Evolutionary conservation across 2,329 filamentous ascomycete genomes (phyloP).

Genomic region (Colletotrichum sp.): DNA sequence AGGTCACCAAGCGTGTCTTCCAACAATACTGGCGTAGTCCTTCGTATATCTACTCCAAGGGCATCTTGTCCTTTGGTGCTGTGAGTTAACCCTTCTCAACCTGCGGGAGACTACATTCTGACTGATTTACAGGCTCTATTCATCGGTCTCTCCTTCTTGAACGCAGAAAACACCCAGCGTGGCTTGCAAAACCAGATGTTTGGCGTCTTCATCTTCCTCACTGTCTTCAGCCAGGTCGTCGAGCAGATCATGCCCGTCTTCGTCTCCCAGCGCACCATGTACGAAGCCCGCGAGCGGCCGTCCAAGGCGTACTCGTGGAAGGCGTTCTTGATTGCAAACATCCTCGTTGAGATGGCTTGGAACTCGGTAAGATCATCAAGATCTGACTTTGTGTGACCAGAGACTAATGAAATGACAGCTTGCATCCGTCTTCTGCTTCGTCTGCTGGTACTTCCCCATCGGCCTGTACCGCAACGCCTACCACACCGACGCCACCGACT

Average conservation of each 20-base stretch:
- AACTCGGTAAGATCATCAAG: conserved; percentile 60
- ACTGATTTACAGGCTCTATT: conserved; percentile 52
- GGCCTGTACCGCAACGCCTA: conserved; percentile 65
- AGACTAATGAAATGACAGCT: not conserved
- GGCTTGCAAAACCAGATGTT: conserved; percentile 77
- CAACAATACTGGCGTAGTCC: conserved; percentile 48
- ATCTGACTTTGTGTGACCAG: too few species aligned
- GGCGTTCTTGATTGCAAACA: conserved; percentile 68
- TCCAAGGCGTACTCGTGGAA: conserved; percentile 74
- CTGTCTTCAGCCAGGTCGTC: conserved; percentile 70
- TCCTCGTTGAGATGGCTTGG: conserved; percentile 70
- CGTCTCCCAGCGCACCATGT: conserved; percentile 70
- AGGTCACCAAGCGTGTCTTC: conserved; percentile 40
- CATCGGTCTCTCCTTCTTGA: conserved; percentile 73
- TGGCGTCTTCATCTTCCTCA: conserved; percentile 73
- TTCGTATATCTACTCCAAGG: conserved; percentile 68
- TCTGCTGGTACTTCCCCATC: conserved; percentile 73
- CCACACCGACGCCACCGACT: conserved; percentile 47
- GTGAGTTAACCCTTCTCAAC: not conserved
- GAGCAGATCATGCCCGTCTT: conserved; percentile 76
- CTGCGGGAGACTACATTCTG: not conserved
- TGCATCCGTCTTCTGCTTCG: conserved; percentile 61
- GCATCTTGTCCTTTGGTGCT: conserved; percentile 24
- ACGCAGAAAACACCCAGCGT: conserved; percentile 63
- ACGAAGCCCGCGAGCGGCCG: conserved; percentile 72